phyloP scores from a whole-genome alignment of 2,329 filamentous ascomycete species.

The Fusarium redolens region DNA sequence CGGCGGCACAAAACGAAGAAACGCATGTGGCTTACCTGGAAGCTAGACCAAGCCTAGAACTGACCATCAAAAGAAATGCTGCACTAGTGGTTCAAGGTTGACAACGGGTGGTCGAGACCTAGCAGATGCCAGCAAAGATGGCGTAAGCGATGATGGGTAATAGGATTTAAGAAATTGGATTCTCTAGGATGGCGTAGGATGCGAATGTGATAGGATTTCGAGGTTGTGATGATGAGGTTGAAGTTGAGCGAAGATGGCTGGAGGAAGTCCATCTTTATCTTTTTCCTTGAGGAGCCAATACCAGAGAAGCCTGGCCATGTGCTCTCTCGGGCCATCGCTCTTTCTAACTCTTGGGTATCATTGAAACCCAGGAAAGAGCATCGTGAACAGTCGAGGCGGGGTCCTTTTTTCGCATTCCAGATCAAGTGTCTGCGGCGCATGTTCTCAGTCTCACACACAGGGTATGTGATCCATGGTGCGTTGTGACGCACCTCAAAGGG shows the following conservation, averaged over 20 bases:
- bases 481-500: slow-evolving; percentile 15
- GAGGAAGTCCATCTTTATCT: slow-evolving; percentile 23
- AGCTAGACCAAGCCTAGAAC: slow-evolving; percentile 30
- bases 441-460: slow-evolving; percentile 15
- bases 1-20: slow-evolving; percentile 28
- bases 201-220: slow-evolving; percentile 21
- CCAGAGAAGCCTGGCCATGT: slow-evolving; percentile 20
- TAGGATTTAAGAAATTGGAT: slow-evolving; percentile 29
- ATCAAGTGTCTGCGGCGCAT: slow-evolving; percentile 36
- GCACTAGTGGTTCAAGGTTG: slow-evolving; percentile 14
- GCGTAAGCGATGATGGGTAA: slow-evolving; percentile 1
- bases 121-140: slow-evolving; percentile 13
- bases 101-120: slow-evolving; percentile 5
- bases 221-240: slow-evolving; percentile 5
- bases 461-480: slow-evolving; percentile 2
- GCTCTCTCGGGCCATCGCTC: slow-evolving; percentile 4
- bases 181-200: slow-evolving; percentile 31
- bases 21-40: slow-evolving; percentile 38
- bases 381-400: slow-evolving; percentile 2
- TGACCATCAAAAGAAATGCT: slow-evolving; percentile 34
- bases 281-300: not conserved
- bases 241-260: slow-evolving; percentile 17
- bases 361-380: slow-evolving; percentile 21
- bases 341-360: slow-evolving; percentile 7
- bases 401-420: slow-evolving; percentile 13